Conservation (phyloP, 2,329 filamentous ascomycete species). For the Ascochyta fabae region DNA sequence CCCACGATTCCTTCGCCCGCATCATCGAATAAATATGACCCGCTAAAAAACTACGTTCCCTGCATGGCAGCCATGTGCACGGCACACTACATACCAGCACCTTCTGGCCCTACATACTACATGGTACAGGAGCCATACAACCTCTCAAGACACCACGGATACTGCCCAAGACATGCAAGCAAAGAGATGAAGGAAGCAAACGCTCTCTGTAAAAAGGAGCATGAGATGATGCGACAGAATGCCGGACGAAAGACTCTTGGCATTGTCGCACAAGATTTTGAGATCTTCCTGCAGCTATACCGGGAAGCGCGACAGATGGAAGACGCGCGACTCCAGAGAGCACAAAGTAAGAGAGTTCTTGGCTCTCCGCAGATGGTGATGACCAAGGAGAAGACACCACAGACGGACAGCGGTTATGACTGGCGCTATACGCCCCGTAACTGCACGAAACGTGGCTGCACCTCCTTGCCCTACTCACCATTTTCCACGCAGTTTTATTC, state of each 20-base stretch:
- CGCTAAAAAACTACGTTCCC: conserved; percentile 41
- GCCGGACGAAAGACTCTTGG: conserved; percentile 43
- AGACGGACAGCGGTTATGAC: conserved; percentile 21
- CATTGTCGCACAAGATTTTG: conserved; percentile 37
- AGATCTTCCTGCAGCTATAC: conserved; percentile 27
- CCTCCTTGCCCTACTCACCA: conserved; percentile 28
- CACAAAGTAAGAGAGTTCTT: conserved; percentile 24
- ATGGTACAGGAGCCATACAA: conserved; percentile 36
- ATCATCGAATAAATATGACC: conserved; percentile 35
- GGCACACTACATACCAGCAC: conserved; percentile 32
- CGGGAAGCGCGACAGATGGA: conserved; percentile 20
- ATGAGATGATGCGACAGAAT: conserved; percentile 41
- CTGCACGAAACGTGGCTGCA: conserved; percentile 34
- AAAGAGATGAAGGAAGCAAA: conserved; percentile 38
- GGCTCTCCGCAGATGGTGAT: conserved; percentile 1
- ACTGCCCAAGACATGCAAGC: conserved; percentile 37
- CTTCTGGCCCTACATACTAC: conserved; percentile 39
- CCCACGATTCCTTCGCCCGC: conserved; percentile 10
- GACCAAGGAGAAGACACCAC: conserved; percentile 3
- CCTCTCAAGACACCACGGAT: conserved; percentile 33
- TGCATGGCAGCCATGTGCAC: conserved; percentile 34
- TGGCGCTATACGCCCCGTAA: conserved; percentile 38
- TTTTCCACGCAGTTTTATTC: conserved; percentile 32
- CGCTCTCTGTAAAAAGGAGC: conserved; percentile 31
- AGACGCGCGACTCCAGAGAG: conserved; percentile 18